Conservation (phyloP, 805 yeast species). For the Barnettozyma sp. region DNA sequence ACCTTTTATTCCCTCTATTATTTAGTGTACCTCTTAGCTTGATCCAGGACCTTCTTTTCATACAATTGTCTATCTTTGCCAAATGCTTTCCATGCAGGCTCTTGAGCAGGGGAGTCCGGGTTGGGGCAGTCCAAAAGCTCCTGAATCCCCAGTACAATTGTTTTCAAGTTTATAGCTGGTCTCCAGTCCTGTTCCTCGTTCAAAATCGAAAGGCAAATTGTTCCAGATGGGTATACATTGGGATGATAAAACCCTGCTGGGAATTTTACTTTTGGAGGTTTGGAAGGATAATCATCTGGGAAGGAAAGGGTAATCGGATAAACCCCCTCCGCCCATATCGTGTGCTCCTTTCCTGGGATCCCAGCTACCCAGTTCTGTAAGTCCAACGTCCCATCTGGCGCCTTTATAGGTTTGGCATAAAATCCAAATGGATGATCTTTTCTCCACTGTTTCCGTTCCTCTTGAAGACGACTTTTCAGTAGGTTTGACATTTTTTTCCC, state of each 20-base stretch:
- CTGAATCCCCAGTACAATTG: conserved; percentile 86
- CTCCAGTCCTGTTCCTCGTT: conserved; percentile 98
- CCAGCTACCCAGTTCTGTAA: conserved; percentile 90
- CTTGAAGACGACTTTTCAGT: conserved; percentile 61
- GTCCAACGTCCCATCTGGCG: conserved; percentile 77
- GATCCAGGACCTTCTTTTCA: conserved; percentile 72
- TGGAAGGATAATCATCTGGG: conserved; percentile 91
- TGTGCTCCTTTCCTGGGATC: conserved; percentile 84
- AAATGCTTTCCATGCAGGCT: conserved; percentile 90
- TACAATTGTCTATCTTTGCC: conserved; percentile 61
- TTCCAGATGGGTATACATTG: conserved; percentile 95
- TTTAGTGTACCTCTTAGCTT: conserved; percentile 64
- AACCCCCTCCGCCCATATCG: conserved; percentile 87
- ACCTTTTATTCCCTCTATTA: conserved; percentile 8
- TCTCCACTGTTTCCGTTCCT: conserved; percentile 93
- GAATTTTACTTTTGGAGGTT: conserved; percentile 91
- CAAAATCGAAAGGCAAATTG: conserved; percentile 85
- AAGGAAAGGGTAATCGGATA: conserved; percentile 78
- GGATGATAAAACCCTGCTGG: conserved; percentile 94
- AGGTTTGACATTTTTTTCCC: conserved; percentile 16
- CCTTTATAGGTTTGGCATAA: conserved; percentile 81
- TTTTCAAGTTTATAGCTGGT: conserved; percentile 89
- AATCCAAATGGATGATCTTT: conserved; percentile 98
- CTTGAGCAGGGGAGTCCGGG: conserved; percentile 95
- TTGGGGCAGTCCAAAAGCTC: conserved; percentile 86